phyloP scores from a whole-genome alignment of 768 basidiomycete species.

The Strobilomyces confusus region DNA sequence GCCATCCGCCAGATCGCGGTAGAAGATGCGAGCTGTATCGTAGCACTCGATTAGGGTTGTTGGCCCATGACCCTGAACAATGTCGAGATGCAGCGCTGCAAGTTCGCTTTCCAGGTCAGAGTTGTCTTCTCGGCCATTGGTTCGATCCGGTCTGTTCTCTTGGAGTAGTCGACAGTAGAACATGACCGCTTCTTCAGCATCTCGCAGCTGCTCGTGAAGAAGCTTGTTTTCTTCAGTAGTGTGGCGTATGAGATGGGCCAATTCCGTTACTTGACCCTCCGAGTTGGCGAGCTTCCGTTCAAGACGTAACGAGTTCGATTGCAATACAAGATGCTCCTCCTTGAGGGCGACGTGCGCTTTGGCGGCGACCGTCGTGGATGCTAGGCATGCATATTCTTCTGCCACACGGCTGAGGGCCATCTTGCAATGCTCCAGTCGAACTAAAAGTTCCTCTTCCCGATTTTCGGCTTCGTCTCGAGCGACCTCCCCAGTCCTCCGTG shows the following conservation, averaged over 20 bases:
- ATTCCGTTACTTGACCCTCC: slow-evolving; percentile 61
- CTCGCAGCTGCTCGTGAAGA: slow-evolving; percentile 29
- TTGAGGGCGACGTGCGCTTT: slow-evolving; percentile 37
- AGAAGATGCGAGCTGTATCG: slow-evolving; percentile 33
- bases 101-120: slow-evolving; percentile 17
- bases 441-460: slow-evolving; percentile 44
- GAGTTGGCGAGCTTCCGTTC: slow-evolving; percentile 68
- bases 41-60: slow-evolving; percentile 12
- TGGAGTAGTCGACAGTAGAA: slow-evolving; percentile 13
- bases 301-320: slow-evolving; percentile 46
- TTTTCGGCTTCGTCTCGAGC: slow-evolving; percentile 31
- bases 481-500: slow-evolving; percentile 30
- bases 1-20: slow-evolving; percentile 34
- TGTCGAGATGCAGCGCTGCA: slow-evolving; percentile 16
- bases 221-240: slow-evolving; percentile 48
- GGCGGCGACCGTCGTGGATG: slow-evolving; percentile 38
- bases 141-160: slow-evolving; percentile 4
- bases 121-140: neutral
- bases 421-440: slow-evolving; percentile 50
- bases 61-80: slow-evolving; percentile 9
- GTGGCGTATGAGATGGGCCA: slow-evolving; percentile 59
- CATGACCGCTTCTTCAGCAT: slow-evolving; percentile 14
- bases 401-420: slow-evolving; percentile 44
- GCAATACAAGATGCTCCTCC: slow-evolving; percentile 36
- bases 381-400: slow-evolving; percentile 52